These are phyloP conservation scores for Teunomyces barrocoloradensis DNA, from an alignment of 805 yeast species.

Conservation along the genomic window DNA sequence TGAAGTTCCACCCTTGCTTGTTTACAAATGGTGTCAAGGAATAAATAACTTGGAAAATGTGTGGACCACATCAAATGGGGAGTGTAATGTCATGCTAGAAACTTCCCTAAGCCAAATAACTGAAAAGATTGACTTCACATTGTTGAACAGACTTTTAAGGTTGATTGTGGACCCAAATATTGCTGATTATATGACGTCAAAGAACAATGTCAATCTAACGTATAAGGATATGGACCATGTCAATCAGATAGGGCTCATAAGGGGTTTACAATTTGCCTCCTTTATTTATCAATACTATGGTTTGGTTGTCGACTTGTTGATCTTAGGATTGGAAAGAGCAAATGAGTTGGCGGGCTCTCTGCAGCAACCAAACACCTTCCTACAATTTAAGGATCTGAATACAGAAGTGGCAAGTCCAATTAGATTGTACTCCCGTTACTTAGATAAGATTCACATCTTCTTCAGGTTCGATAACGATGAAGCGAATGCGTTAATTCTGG, in stretches of 20 bases:
- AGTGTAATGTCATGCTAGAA: conserved; percentile 81
- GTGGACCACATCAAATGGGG: conserved; percentile 77
- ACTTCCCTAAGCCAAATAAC: conserved; percentile 66
- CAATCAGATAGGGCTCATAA: conserved; percentile 80
- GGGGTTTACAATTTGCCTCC: conserved; percentile 89
- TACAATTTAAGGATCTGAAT: conserved; percentile 60
- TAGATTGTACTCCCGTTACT: conserved; percentile 73
- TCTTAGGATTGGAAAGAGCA: conserved; percentile 86
- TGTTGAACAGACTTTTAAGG: conserved; percentile 76
- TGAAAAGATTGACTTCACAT: conserved; percentile 85
- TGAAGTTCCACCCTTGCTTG: conserved; percentile 88
- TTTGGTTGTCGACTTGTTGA: conserved; percentile 71
- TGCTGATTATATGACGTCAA: conserved; percentile 93
- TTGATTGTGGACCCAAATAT: conserved; percentile 83
- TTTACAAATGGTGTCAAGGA: conserved; percentile 93
- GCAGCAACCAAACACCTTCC: conserved; percentile 68
- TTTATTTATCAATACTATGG: conserved; percentile 92
- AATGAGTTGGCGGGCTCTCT: conserved; percentile 81
- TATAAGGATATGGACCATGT: conserved; percentile 95
- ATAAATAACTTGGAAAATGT: conserved; percentile 72
- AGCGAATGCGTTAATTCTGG: conserved; percentile 70
- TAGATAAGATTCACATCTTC: conserved; percentile 77
- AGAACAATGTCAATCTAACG: conserved; percentile 75
- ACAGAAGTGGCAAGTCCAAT: conserved; percentile 73
- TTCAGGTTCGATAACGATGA: conserved; percentile 75